These are phyloP conservation scores for Citrullus colocynthis DNA, from an alignment of 306 rosid species.

Conservation along the genomic window DNA sequence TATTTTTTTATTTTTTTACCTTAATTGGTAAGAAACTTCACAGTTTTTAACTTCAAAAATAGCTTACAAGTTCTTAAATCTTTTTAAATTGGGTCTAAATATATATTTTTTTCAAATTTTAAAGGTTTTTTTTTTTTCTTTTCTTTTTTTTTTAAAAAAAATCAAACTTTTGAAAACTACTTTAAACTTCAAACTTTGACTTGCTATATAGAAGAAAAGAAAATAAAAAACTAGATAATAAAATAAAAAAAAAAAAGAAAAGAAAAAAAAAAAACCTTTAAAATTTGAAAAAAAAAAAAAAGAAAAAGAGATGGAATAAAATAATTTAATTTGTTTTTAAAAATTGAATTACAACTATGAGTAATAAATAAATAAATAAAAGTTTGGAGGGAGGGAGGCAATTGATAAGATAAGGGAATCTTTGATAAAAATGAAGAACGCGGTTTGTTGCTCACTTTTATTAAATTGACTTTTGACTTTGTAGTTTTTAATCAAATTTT, in stretches of 20 bases:
- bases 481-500: not conserved
- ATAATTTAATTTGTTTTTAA: not conserved
- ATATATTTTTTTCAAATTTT: too few relatives aligned
- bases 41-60: too few relatives aligned
- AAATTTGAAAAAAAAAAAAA: too few relatives aligned
- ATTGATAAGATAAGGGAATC: not conserved
- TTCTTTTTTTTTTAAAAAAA: too few relatives aligned
- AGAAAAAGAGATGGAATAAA: not conserved
- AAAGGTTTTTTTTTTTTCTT: too few relatives aligned
- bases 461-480: not conserved
- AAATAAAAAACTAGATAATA: too few relatives aligned
- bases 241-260: too few relatives aligned
- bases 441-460: conserved; percentile 1
- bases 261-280: too few relatives aligned
- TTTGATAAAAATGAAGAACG: not conserved
- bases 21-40: not conserved
- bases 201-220: too few relatives aligned
- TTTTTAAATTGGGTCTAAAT: too few relatives aligned
- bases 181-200: too few relatives aligned
- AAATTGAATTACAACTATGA: not conserved
- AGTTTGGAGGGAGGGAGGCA: not conserved
- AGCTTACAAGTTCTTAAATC: not conserved
- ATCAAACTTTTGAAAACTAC: too few relatives aligned
- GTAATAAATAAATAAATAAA: not conserved
- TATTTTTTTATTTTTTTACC: not conserved